Evolutionary conservation across 805 yeast species (phyloP).

Genomic region (Wickerhamomyces tratensis): DNA sequence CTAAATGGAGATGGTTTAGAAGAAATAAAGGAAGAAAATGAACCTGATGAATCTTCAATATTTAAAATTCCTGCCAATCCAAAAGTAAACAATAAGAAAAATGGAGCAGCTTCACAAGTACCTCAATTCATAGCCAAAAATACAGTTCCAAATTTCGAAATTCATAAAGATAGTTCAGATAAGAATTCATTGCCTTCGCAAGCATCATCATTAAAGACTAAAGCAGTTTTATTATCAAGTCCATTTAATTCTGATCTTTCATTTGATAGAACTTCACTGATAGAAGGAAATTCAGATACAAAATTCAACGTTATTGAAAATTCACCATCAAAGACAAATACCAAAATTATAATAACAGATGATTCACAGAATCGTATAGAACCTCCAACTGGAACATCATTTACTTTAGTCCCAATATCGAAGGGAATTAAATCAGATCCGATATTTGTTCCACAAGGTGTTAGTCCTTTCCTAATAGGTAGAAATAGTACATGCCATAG

Average conservation of each 20-base stretch:
- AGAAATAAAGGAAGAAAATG: conserved; percentile 3
- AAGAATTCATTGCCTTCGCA: not conserved
- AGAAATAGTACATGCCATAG: conserved; percentile 55
- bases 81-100: conserved; percentile 1
- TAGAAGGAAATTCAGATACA: conserved; percentile 1
- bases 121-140: too few species aligned
- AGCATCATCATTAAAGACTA: not conserved
- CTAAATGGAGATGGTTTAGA: conserved; percentile 4
- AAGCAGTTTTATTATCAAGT: not conserved
- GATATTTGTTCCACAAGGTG: conserved; percentile 57
- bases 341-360: too few species aligned
- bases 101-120: too few species aligned
- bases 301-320: not conserved
- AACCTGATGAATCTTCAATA: conserved; percentile 5
- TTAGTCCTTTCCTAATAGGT: conserved; percentile 64
- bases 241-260: conserved; percentile 4
- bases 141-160: too few species aligned
- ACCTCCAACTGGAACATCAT: conserved; percentile 50
- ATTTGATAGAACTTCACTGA: conserved; percentile 14
- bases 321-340: not conserved
- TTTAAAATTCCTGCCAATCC: conserved; percentile 15
- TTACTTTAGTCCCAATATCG: conserved; percentile 44
- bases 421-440: conserved; percentile 36
- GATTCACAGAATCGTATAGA: not conserved
- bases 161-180: too few species aligned